phyloP scores from a whole-genome alignment of 768 basidiomycete species.

The Hygrophorus pudorinus region DNA sequence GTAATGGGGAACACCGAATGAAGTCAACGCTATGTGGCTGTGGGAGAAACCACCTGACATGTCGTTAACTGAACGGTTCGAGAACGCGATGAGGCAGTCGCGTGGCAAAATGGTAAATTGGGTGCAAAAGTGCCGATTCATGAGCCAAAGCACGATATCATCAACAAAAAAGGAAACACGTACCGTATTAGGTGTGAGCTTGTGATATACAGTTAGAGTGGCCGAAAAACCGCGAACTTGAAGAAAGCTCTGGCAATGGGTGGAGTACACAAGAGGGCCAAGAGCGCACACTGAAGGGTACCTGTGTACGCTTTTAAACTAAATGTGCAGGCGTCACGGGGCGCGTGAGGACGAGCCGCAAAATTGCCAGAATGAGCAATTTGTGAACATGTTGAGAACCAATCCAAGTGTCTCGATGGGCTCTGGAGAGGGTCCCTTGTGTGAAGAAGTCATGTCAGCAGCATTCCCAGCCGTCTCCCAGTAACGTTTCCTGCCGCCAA shows the following conservation, averaged over 20 bases:
- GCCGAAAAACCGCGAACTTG: too few species aligned
- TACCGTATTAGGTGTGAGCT: too few species aligned
- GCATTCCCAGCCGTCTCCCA: background rate
- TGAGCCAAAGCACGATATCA: too few species aligned
- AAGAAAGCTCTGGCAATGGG: background rate
- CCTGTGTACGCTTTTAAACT: too few species aligned
- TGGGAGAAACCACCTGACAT: background rate
- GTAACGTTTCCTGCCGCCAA: background rate
- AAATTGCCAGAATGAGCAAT: slow-evolving; percentile 7
- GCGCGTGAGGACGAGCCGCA: background rate
- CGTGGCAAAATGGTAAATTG: too few species aligned
- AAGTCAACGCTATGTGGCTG: background rate
- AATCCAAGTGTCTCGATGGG: slow-evolving; percentile 7
- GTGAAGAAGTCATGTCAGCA: slow-evolving; percentile 4
- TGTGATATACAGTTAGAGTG: too few species aligned
- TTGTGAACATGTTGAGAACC: slow-evolving; percentile 3
- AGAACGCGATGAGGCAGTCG: too few species aligned
- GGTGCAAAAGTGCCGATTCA: too few species aligned
- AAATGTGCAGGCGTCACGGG: background rate
- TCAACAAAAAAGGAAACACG: too few species aligned
- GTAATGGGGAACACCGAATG: background rate
- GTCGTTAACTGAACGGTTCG: too few species aligned
- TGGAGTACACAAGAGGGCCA: background rate
- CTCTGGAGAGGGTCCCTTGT: slow-evolving; percentile 6
- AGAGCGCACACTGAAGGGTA: background rate